Conservation (phyloP, 2,329 filamentous ascomycete genomes). For the Laburnicola sp. region DNA sequence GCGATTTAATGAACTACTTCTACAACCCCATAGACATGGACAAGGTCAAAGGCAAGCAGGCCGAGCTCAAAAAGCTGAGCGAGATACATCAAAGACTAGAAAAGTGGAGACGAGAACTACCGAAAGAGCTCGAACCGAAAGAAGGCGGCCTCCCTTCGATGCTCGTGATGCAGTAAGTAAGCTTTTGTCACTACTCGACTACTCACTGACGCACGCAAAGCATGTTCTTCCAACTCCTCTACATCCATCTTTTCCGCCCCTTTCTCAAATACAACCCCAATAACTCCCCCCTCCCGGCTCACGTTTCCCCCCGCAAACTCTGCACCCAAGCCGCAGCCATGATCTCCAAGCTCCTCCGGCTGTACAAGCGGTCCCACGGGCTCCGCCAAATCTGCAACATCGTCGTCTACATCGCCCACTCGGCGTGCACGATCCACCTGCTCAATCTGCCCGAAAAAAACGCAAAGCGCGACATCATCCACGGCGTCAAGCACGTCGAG, state of each 20-base stretch:
- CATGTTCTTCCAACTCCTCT: slow-evolving; percentile 96
- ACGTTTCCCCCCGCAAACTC: slow-evolving; percentile 86
- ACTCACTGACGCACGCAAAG: slow-evolving; percentile 53
- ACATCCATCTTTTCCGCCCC: slow-evolving; percentile 92
- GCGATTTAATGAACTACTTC: slow-evolving; percentile 84
- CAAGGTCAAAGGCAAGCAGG: slow-evolving; percentile 69
- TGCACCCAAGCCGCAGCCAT: slow-evolving; percentile 87
- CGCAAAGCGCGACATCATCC: slow-evolving; percentile 83
- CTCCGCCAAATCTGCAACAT: slow-evolving; percentile 95
- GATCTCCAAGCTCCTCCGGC: slow-evolving; percentile 89
- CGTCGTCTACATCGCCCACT: slow-evolving; percentile 92
- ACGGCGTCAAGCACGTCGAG: slow-evolving; percentile 88
- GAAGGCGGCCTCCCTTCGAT: slow-evolving; percentile 89
- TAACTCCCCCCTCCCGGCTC: slow-evolving; percentile 78
- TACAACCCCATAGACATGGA: slow-evolving; percentile 75
- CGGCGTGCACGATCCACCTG: slow-evolving; percentile 90
- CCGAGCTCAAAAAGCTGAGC: slow-evolving; percentile 88
- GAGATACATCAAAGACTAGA: slow-evolving; percentile 89
- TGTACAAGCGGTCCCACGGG: slow-evolving; percentile 92
- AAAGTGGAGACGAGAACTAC: slow-evolving; percentile 82
- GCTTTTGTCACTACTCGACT: not conserved
- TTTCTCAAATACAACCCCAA: slow-evolving; percentile 87
- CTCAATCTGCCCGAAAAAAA: slow-evolving; percentile 93
- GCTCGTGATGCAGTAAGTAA: slow-evolving; percentile 79
- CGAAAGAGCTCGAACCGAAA: slow-evolving; percentile 82